Conservation (phyloP, 768 basidiomycete species). For the Cytidiella melzeri region DNA sequence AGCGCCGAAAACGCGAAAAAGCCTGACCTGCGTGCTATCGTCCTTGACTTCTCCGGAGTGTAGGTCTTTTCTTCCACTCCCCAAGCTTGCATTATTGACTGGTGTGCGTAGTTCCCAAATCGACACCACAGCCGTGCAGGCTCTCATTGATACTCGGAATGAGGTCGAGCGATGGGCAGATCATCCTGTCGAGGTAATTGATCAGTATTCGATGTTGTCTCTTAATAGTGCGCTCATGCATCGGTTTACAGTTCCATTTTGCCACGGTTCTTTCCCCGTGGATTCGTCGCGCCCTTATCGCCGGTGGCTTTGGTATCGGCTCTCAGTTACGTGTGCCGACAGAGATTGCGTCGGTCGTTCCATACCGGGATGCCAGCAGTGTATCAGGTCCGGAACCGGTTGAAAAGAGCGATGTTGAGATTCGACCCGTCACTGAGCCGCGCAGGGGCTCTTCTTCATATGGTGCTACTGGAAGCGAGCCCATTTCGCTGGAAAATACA, state of each 20-base stretch:
- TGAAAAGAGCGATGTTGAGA: conserved; percentile 12
- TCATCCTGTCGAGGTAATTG: conserved; percentile 58
- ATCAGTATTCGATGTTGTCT: neutral
- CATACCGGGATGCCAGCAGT: conserved; percentile 42
- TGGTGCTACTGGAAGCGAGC: neutral
- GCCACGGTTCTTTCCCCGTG: conserved; percentile 88
- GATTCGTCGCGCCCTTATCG: conserved; percentile 84
- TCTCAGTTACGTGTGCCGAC: conserved; percentile 33
- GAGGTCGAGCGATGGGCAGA: conserved; percentile 89
- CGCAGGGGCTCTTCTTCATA: neutral
- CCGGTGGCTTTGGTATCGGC: conserved; percentile 89
- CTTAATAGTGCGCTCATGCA: too few species aligned
- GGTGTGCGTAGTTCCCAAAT: conserved; percentile 58
- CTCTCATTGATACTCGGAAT: conserved; percentile 80
- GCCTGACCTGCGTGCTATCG: conserved; percentile 76
- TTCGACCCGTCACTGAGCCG: conserved; percentile 5
- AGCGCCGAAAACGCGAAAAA: conserved; percentile 43
- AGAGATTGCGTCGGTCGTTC: conserved; percentile 78
- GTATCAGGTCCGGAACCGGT: conserved; percentile 12
- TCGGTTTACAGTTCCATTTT: conserved; percentile 93
- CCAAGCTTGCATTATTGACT: conserved; percentile 3
- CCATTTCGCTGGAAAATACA: conserved; percentile 48
- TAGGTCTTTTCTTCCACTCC: conserved; percentile 29
- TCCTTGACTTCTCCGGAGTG: conserved; percentile 87
- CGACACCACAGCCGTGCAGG: conserved; percentile 89